Percentiles rank a stretch among this genome's conserved stretches.
Conservation (phyloP, 495 filamentous ascomycete species). For the Cladorrhinum samala region DNA sequence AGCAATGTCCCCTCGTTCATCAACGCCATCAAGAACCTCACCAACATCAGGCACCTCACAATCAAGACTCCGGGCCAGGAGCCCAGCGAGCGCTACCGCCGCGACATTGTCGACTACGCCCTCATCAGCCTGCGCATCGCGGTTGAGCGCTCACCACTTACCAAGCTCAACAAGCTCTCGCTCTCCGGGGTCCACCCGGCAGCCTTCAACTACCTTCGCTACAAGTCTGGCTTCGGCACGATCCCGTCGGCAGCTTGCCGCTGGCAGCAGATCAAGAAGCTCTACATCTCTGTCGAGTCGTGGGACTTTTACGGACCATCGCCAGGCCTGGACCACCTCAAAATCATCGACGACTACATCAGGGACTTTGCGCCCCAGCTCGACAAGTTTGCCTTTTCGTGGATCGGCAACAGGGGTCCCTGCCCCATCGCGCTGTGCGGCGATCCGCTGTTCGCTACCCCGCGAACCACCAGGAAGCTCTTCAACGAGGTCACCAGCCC, state of each 20-base stretch:
- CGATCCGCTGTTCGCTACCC: slow-evolving; percentile 53
- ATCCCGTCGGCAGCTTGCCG: slow-evolving; percentile 55
- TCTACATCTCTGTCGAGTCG: slow-evolving; percentile 61
- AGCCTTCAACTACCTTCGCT: slow-evolving; percentile 63
- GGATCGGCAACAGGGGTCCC: slow-evolving; percentile 61
- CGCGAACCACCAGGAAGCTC: slow-evolving; percentile 43
- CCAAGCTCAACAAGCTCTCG: slow-evolving; percentile 54
- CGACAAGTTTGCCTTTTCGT: slow-evolving; percentile 60
- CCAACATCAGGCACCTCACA: slow-evolving; percentile 60
- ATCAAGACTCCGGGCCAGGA: slow-evolving; percentile 68
- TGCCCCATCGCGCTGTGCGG: slow-evolving; percentile 60
- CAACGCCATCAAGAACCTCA: slow-evolving; percentile 55
- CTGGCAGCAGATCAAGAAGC: slow-evolving; percentile 66
- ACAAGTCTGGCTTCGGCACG: slow-evolving; percentile 58
- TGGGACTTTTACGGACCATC: slow-evolving; percentile 50
- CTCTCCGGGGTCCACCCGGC: slow-evolving; percentile 62
- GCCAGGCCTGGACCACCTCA: slow-evolving; percentile 62
- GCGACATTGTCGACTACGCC: slow-evolving; percentile 73
- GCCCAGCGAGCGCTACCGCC: slow-evolving; percentile 58
- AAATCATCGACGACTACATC: slow-evolving; percentile 68
- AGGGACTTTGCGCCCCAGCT: slow-evolving; percentile 55
- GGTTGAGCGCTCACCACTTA: slow-evolving; percentile 59
- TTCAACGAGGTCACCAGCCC: slow-evolving; percentile 50
- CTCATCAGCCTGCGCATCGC: slow-evolving; percentile 73
- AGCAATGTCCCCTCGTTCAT: slow-evolving; percentile 76